phyloP scores from a whole-genome alignment of 441 rosid species.

The Populus trichocarpa region DNA sequence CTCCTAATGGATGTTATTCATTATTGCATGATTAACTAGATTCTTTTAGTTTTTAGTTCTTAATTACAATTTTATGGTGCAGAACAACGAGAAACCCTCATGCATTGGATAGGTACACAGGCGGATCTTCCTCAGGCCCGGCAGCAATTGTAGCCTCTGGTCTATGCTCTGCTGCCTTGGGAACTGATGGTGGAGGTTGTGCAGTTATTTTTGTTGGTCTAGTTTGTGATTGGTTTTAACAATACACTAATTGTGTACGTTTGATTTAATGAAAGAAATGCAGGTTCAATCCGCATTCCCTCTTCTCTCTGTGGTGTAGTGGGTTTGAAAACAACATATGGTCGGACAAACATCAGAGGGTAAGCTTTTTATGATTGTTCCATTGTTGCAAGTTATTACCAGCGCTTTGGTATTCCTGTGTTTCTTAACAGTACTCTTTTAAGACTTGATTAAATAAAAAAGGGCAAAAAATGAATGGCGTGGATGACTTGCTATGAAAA shows the following conservation, averaged over 20 bases:
- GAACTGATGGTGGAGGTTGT: conserved; percentile 97
- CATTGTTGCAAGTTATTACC: neutral
- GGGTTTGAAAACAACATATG: conserved; percentile 86
- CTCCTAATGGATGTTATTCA: neutral
- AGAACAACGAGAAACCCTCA: conserved; percentile 92
- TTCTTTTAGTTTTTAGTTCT: neutral
- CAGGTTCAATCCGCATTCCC: conserved; percentile 88
- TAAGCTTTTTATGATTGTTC: conserved; percentile 12
- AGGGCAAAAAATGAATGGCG: neutral
- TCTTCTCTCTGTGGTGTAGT: conserved; percentile 83
- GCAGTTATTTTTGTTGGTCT: conserved; percentile 13
- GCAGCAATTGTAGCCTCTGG: conserved; percentile 93
- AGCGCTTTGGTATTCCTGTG: neutral
- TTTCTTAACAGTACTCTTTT: neutral
- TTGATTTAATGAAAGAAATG: conserved; percentile 19
- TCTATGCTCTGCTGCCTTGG: conserved; percentile 84
- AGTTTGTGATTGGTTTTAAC: conserved; percentile 8
- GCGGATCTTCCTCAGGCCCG: conserved; percentile 95
- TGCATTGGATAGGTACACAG: conserved; percentile 73
- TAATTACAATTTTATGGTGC: conserved; percentile 24
- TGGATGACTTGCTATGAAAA: neutral
- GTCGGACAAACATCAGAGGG: conserved; percentile 78
- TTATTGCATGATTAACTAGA: neutral
- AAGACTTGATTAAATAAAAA: neutral
- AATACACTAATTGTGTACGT: conserved; percentile 13